These are phyloP conservation scores for Lindgomyces ingoldianus DNA, from an alignment of 495 filamentous ascomycete species.

Conservation along the genomic window DNA sequence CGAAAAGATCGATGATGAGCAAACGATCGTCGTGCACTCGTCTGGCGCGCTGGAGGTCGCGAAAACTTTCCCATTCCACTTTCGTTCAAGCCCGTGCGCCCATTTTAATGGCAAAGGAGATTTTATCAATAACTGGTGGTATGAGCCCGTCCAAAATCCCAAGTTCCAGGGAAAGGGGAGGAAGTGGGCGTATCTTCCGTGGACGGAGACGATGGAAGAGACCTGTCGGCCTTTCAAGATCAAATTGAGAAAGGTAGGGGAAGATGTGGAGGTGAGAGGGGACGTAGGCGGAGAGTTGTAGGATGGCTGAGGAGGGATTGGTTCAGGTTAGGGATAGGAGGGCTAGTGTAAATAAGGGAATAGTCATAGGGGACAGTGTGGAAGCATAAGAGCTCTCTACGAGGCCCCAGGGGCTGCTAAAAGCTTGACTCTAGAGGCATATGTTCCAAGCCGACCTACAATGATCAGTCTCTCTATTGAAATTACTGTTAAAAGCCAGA, in stretches of 20 bases:
- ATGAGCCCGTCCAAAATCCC: background rate
- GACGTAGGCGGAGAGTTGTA: background rate
- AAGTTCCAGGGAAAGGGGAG: slow-evolving; percentile 11
- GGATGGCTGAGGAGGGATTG: background rate
- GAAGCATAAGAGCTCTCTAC: no score
- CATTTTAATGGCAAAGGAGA: background rate
- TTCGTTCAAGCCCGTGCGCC: slow-evolving; percentile 1
- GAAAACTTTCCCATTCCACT: background rate
- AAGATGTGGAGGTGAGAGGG: background rate
- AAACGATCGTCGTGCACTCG: slow-evolving; percentile 8
- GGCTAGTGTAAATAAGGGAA: no score
- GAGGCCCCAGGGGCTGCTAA: no score
- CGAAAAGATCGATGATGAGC: background rate
- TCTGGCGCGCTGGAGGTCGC: slow-evolving; percentile 4
- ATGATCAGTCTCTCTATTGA: no score
- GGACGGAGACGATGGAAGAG: slow-evolving; percentile 13
- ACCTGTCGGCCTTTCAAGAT: background rate
- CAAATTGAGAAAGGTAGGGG: background rate
- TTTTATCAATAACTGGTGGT: background rate
- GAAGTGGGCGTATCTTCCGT: slow-evolving; percentile 18
- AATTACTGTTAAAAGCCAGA: no score
- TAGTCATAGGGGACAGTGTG: no score
- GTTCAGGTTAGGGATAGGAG: no score
- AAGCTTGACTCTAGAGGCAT: no score
- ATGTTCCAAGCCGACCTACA: no score